Percentiles rank a stretch among this genome's conserved stretches.
Evolutionary conservation across 2,329 filamentous ascomycete species (phyloP).

Genomic region (Gremmenia infestans): DNA sequence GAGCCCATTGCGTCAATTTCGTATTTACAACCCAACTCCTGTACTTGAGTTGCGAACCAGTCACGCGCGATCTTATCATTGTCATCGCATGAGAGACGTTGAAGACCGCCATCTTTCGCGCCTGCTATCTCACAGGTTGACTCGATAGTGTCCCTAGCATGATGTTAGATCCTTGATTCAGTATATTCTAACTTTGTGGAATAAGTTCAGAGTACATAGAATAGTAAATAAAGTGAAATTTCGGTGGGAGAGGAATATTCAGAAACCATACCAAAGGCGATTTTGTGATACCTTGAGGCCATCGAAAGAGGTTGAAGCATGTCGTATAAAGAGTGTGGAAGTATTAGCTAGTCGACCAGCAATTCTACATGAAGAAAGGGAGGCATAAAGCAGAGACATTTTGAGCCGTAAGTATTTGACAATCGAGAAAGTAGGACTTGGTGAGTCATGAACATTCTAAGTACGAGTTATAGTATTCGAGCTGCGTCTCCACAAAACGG

Average conservation of each 20-base stretch:
- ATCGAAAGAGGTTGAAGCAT: background rate
- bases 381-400: too few species aligned
- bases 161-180: too few species aligned
- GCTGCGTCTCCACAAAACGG: too few species aligned
- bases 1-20: constrained; percentile 5
- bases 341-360: background rate
- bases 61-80: constrained; percentile 10
- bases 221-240: too few species aligned
- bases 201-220: too few species aligned
- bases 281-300: constrained; percentile 5
- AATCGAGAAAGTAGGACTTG: too few species aligned
- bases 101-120: constrained; percentile 7
- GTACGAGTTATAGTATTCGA: too few species aligned
- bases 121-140: constrained; percentile 4
- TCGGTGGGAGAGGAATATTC: too few species aligned
- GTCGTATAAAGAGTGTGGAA: background rate
- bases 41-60: constrained; percentile 2
- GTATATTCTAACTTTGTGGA: too few species aligned
- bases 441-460: too few species aligned
- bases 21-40: constrained; percentile 1
- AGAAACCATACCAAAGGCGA: background rate
- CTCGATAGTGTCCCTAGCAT: background rate
- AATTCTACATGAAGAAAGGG: background rate
- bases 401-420: too few species aligned
- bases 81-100: constrained; percentile 5